Evolutionary conservation across 2,329 filamentous ascomycete species (phyloP).

Genomic region (Blastomyces silverae): DNA sequence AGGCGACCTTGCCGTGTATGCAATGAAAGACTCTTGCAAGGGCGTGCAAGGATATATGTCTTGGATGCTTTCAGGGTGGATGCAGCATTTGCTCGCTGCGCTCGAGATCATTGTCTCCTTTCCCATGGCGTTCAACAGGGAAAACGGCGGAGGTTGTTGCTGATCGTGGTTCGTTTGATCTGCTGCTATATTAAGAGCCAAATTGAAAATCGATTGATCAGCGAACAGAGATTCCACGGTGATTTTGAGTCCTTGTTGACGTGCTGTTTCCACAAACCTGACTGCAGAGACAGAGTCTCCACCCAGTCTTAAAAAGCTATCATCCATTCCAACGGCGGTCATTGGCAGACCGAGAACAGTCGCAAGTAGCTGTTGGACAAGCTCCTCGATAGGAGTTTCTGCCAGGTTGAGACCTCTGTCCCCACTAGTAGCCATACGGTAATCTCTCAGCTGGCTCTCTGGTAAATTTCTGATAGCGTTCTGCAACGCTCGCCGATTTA

Average conservation of each 20-base stretch:
- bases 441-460: conserved; percentile 4
- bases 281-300: conserved; percentile 23
- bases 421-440: background rate
- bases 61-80: conserved; percentile 27
- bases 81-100: conserved; percentile 21
- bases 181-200: conserved; percentile 43
- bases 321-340: conserved; percentile 19
- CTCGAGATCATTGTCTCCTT: conserved; percentile 17
- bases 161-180: conserved; percentile 25
- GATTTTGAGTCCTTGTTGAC: background rate
- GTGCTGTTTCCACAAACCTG: background rate
- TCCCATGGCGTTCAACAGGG: conserved; percentile 13
- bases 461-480: conserved; percentile 14
- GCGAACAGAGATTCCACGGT: conserved; percentile 21
- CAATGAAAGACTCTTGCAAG: conserved; percentile 40
- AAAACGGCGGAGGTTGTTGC: conserved; percentile 11
- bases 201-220: conserved; percentile 31
- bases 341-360: conserved; percentile 17
- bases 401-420: background rate
- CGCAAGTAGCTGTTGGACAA: conserved; percentile 16
- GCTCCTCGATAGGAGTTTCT: background rate
- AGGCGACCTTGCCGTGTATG: conserved; percentile 33
- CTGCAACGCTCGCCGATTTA: conserved; percentile 26
- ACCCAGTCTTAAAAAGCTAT: conserved; percentile 27
- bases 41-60: conserved; percentile 40